Percentiles rank a stretch among this genome's conserved stretches.
These are phyloP conservation scores for Thuja plicata DNA, from an alignment of 83 land plant species.

Conservation along the genomic window DNA sequence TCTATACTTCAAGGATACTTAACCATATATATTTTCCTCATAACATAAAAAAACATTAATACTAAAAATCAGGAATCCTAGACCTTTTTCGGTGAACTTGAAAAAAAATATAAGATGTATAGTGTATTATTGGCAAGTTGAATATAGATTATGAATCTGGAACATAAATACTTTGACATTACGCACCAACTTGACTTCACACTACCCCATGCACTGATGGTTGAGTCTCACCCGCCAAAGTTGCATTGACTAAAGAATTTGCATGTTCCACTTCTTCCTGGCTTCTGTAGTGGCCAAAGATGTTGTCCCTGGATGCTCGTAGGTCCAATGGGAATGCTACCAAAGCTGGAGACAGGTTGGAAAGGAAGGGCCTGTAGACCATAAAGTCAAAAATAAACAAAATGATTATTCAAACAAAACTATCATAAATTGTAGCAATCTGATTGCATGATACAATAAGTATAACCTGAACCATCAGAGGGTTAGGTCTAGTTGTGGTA, in stretches of 20 bases:
- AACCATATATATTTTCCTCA: background rate
- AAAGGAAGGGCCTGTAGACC: constrained; percentile 63
- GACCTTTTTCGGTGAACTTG: background rate
- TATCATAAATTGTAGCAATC: background rate
- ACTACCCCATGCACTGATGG: background rate
- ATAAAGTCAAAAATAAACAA: background rate
- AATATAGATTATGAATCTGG: background rate
- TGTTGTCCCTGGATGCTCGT: too few relatives aligned
- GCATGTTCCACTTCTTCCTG: background rate
- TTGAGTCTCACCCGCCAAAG: background rate
- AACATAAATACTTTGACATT: background rate
- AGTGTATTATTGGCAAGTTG: background rate
- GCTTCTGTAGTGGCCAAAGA: background rate
- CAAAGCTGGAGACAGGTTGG: constrained; percentile 44
- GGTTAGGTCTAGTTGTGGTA: constrained; percentile 76
- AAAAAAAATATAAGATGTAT: background rate
- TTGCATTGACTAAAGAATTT: background rate
- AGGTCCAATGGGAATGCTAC: constrained; percentile 5
- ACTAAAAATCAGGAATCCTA: background rate
- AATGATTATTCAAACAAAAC: background rate
- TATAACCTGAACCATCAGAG: constrained; percentile 24
- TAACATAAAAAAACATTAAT: background rate
- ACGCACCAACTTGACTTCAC: background rate
- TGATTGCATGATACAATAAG: background rate
- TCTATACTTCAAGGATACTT: background rate